Evolutionary conservation across 2,329 filamentous ascomycete species (phyloP), one percentile per base, ranked within the genome.

Genomic region (Alternaria longipes): DNA sequence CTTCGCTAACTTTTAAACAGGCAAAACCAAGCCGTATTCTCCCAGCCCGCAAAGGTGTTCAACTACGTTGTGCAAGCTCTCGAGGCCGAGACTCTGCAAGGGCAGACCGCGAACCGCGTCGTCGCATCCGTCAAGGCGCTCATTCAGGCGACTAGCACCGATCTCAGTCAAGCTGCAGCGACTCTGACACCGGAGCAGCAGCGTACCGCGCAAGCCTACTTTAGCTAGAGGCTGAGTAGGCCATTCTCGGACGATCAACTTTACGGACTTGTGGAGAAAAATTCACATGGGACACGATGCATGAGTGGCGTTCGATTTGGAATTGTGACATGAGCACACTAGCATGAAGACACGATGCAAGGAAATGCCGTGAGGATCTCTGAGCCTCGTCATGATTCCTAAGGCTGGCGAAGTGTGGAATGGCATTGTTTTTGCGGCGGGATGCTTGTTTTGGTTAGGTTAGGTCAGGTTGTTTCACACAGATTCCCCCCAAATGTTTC

Each of bases 1-100:
- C 26, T 16, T 46, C 46, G 47, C 41, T 51, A 46, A 63, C 20
- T 18, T 24, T 63, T 24, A 16, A 8, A 4, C 32, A 98, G 95
- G 79, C 91, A 91, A 88, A 92, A 97, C 74, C 91, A 92, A 0
- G 89, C 88, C 14, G 91, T 97, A 47, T 84, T 93, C 72, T 84
- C 85, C 64, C 91, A 95, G 76, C 89, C 92, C 7, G 87, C 87
- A 67, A 93, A 93, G 78, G 86, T 94, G 61, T 98, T 99, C 76
- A 87, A 90, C 26, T 91, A 89, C 72, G 91, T 98, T 57, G 92
- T 90, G 26, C 90, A 96, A 78, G 94, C 94, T 20, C 88, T 99
- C 14, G 94, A 97, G 75, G 91, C 92, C 6, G 93, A 97, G 75
- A 94, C 94, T 18, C 84, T 99, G 41, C 91, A 94, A 74, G 94